A percentile compares a stretch with the other conserved stretches of the same genome.
Conservation (phyloP, 257 asterid genomes). For the Capsicum chinense region DNA sequence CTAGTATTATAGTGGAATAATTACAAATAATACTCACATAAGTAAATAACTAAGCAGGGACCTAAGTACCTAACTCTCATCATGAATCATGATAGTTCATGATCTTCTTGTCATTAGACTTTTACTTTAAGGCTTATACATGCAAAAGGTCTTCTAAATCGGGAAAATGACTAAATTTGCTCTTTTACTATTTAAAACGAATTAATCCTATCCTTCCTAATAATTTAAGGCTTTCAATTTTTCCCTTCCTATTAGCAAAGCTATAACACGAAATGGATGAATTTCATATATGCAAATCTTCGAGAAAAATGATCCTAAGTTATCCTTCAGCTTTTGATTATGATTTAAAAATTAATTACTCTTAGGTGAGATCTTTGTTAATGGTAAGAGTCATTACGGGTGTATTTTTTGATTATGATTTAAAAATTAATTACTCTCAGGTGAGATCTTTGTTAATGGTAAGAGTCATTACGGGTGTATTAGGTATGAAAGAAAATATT, state of each 20-base stretch:
- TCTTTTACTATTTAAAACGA: background rate
- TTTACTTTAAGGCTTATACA: too few relatives aligned
- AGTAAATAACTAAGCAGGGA: too few relatives aligned
- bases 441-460: background rate
- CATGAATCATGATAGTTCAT: too few relatives aligned
- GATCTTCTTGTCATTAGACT: too few relatives aligned
- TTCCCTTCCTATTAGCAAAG: background rate
- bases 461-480: background rate
- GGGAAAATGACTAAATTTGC: background rate
- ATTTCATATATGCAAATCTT: background rate
- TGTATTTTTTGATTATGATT: background rate
- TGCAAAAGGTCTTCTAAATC: too few relatives aligned
- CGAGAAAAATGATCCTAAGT: background rate
- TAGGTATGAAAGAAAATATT: too few relatives aligned
- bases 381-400: background rate
- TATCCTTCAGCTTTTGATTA: background rate
- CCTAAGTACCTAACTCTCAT: too few relatives aligned
- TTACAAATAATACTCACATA: too few relatives aligned
- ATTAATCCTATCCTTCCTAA: background rate
- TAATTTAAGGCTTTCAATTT: background rate
- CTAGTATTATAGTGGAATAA: too few relatives aligned
- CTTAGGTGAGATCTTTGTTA: background rate
- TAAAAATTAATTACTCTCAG: background rate
- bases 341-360: background rate
- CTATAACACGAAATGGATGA: background rate